Base-by-base conservation (phyloP, 768 basidiomycete species). In the Rickenella mellea region DNA sequence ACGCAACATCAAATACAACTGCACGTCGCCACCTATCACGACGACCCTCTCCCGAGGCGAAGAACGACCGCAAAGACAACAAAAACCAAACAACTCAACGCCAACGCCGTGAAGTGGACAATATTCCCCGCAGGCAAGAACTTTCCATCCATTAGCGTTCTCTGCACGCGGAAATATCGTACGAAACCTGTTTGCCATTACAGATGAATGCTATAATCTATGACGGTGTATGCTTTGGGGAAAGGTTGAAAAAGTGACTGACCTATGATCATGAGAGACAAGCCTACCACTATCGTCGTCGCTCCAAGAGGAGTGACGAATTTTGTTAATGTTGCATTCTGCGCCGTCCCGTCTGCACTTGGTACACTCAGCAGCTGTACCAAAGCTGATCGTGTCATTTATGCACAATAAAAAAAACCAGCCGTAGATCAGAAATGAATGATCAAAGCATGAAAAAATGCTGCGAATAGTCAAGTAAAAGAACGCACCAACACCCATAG, bases 401-500 rank as follows among this genome's bases (percentile, higher is more conserved):
- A n/a, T n/a, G n/a, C n/a, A n/a, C n/a, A n/a, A n/a, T n/a, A n/a
- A n/a, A n/a, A n/a, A n/a, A n/a, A n/a, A n/a, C n/a, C n/a, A n/a
- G n/a, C n/a, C n/a, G n/a, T n/a, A n/a, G n/a, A n/a, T n/a, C n/a
- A n/a, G n/a, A n/a, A n/a, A 22, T 14, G 14, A 5, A 33, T 33
- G 12, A 36, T 17, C 3, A 5, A 19, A 10, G 10, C 10, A 10
- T 30, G 26, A 19, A 21, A 11, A 37, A 12, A 3, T 14, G 28
- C 10, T 6, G 17, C 14, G 19, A 20, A 29, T 11, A 4, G 32
- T 31, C 7, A 24, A 27, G 24, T 12, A n/a, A 22, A 8, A 2
- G 3, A 12, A 53, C 66, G 47, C 30, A 70, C 69, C 72, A 37
- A 76, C 68, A 8, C 73, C 74, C 1, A 62, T 63, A n/a, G 66